A percentile compares a stretch with the other conserved stretches of the same genome.
These are phyloP conservation scores for Pseudoturritis turrita DNA, from an alignment of 345 rosid genomes.

Conservation along the genomic window DNA sequence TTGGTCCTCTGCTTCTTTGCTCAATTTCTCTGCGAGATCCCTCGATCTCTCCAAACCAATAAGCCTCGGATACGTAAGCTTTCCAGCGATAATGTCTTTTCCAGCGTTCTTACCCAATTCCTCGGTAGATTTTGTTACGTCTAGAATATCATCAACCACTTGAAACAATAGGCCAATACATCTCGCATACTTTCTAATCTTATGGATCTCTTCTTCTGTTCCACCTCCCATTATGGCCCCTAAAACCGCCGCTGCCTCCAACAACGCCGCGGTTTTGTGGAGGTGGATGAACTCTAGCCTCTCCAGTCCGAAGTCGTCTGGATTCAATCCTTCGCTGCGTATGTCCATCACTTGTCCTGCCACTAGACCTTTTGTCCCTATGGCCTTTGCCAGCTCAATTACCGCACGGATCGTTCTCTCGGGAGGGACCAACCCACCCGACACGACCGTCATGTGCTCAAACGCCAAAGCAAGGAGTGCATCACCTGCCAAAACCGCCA, in stretches of 20 bases:
- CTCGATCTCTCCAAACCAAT: constrained; percentile 64
- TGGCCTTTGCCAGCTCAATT: constrained; percentile 57
- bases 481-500: constrained; percentile 82
- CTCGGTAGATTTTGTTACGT: constrained; percentile 64
- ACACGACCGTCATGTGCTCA: constrained; percentile 57
- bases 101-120: constrained; percentile 90
- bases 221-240: too few species aligned
- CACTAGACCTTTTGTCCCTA: constrained; percentile 69
- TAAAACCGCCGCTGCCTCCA: too few species aligned
- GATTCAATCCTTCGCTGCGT: constrained; percentile 41
- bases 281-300: constrained; percentile 73
- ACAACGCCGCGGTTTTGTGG: constrained; percentile 80
- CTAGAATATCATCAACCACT: constrained; percentile 89
- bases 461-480: constrained; percentile 70
- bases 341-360: constrained; percentile 85
- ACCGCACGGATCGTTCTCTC: constrained; percentile 43
- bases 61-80: constrained; percentile 67
- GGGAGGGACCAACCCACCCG: constrained; percentile 41
- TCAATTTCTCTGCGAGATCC: constrained; percentile 57
- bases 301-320: constrained; percentile 43
- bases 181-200: too few species aligned
- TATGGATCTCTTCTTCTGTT: too few species aligned
- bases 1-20: constrained; percentile 51
- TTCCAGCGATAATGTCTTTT: constrained; percentile 68
- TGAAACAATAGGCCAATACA: too few species aligned